Evolutionary conservation across 257 asterid species (phyloP).

Genomic region (Solanum sitiens): DNA sequence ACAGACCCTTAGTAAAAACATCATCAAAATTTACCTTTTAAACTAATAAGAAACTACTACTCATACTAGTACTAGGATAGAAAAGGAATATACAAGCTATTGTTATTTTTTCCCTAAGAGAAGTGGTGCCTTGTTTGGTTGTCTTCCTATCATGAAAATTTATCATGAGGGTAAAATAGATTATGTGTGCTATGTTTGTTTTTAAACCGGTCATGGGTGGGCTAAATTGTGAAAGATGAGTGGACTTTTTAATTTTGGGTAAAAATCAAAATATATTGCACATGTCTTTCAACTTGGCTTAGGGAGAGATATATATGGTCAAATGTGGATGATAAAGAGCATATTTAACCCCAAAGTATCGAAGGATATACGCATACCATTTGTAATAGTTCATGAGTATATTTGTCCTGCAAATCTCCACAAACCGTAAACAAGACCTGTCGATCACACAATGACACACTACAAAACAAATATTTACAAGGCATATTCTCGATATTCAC

Average conservation of each 20-base stretch:
- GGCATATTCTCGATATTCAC: neutral
- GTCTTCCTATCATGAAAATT: too few relatives aligned
- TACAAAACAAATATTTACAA: neutral
- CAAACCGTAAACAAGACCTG: neutral
- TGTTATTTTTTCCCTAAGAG: too few relatives aligned
- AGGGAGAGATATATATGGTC: neutral
- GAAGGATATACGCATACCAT: too few relatives aligned
- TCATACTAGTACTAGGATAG: too few relatives aligned
- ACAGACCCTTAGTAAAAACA: too few relatives aligned
- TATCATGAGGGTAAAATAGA: neutral
- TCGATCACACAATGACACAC: neutral
- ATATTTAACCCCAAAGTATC: neutral
- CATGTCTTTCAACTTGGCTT: neutral
- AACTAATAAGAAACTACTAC: too few relatives aligned
- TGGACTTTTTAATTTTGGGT: neutral
- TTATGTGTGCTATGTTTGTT: neutral
- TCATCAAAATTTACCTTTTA: too few relatives aligned
- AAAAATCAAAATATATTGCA: too few relatives aligned
- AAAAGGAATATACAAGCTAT: too few relatives aligned
- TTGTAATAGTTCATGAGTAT: neutral
- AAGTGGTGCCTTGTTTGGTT: too few relatives aligned
- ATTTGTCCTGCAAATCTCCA: neutral
- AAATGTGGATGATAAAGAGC: neutral
- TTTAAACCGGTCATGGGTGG: neutral
- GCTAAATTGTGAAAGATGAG: neutral